Conservation (phyloP, 805 yeast species). For the Yarrowia keelungensis region DNA sequence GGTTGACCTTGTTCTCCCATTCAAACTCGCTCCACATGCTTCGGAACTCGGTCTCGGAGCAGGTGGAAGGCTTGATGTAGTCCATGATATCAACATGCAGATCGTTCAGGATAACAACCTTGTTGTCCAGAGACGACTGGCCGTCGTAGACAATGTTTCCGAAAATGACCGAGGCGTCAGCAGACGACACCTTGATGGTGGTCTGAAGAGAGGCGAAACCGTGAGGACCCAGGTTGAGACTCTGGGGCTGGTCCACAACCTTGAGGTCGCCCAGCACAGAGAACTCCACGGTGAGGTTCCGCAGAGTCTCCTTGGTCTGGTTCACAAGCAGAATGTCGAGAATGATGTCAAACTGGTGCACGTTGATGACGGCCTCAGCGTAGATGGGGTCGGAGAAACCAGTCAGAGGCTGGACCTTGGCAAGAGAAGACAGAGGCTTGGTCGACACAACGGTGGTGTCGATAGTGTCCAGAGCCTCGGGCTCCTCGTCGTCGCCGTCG, state of each 20-base stretch:
- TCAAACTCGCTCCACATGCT: slow-evolving; percentile 99
- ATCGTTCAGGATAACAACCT: slow-evolving; percentile 90
- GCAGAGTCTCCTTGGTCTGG: slow-evolving; percentile 85
- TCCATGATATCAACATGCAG: slow-evolving; percentile 97
- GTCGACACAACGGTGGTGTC: slow-evolving; percentile 59
- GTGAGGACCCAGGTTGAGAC: slow-evolving; percentile 94
- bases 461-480: slow-evolving; percentile 62
- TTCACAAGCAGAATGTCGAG: slow-evolving; percentile 92
- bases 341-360: slow-evolving; percentile 96
- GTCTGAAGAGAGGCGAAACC: slow-evolving; percentile 91
- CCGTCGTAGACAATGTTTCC: slow-evolving; percentile 98
- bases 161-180: slow-evolving; percentile 97
- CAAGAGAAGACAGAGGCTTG: slow-evolving; percentile 59
- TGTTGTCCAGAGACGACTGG: slow-evolving; percentile 86
- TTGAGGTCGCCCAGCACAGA: slow-evolving; percentile 96
- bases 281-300: slow-evolving; percentile 91
- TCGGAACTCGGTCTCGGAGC: slow-evolving; percentile 89
- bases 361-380: slow-evolving; percentile 95
- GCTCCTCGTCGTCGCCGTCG: slow-evolving; percentile 54
- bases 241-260: slow-evolving; percentile 88
- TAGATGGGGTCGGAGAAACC: slow-evolving; percentile 98
- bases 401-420: slow-evolving; percentile 90
- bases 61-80: slow-evolving; percentile 92
- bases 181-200: slow-evolving; percentile 92
- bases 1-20: slow-evolving; percentile 98